Conservation (phyloP, 2,329 filamentous ascomycete genomes). For the Chaetomiaceae sp. region DNA sequence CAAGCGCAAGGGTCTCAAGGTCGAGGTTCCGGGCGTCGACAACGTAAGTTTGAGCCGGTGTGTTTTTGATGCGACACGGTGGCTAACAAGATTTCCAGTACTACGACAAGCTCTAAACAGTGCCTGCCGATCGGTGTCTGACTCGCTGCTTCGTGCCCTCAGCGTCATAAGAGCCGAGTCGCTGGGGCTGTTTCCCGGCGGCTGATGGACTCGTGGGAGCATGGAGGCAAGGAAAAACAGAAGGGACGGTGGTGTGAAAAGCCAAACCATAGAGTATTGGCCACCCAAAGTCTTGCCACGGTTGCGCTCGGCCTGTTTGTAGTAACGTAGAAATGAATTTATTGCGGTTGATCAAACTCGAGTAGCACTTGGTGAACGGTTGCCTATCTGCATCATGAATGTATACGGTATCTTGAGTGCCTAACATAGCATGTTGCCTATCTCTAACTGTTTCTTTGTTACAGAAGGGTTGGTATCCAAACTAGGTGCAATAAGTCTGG, state of each 20-base stretch:
- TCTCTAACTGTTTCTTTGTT: too few species aligned
- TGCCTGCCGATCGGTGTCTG: slow-evolving; percentile 41
- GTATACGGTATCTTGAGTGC: too few species aligned
- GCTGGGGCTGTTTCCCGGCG: slow-evolving; percentile 7
- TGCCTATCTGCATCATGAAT: too few species aligned
- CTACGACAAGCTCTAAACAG: slow-evolving; percentile 95
- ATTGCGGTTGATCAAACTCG: slow-evolving; percentile 11
- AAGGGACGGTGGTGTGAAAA: slow-evolving; percentile 28
- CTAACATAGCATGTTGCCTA: too few species aligned
- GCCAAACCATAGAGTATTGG: slow-evolving; percentile 35
- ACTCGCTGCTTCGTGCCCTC: slow-evolving; percentile 39
- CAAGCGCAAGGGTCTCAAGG: slow-evolving; percentile 99
- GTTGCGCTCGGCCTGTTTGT: slow-evolving; percentile 34
- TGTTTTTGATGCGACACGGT: neutral
- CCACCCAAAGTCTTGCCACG: slow-evolving; percentile 34
- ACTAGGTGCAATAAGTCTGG: too few species aligned
- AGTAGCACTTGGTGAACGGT: neutral
- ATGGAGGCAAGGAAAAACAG: slow-evolving; percentile 13
- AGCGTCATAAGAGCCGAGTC: slow-evolving; percentile 17
- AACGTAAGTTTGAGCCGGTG: slow-evolving; percentile 68
- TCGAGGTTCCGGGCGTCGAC: slow-evolving; percentile 84
- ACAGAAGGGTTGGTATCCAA: too few species aligned
- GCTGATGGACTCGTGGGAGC: slow-evolving; percentile 19
- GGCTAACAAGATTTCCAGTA: slow-evolving; percentile 60
- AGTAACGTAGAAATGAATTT: slow-evolving; percentile 43